Conservation (phyloP, 148 eudicot species). For the Chenopodium quinoa region DNA sequence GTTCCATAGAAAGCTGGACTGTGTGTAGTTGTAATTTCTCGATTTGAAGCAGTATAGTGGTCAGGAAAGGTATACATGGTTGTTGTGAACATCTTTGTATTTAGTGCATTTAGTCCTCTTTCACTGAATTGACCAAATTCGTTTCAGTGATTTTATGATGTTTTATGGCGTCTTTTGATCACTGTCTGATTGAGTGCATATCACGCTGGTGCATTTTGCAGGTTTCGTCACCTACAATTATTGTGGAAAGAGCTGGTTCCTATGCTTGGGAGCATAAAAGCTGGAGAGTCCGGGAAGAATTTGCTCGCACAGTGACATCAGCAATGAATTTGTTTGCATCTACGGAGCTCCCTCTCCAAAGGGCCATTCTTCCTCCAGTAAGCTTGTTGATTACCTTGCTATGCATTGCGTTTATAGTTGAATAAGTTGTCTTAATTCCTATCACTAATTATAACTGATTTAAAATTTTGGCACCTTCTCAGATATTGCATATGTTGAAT, state of each 20-base stretch:
- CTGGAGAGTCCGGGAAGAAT: conserved; percentile 97
- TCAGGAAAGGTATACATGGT: not conserved
- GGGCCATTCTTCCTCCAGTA: conserved; percentile 97
- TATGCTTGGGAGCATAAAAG: conserved; percentile 96
- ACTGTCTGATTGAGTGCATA: not conserved
- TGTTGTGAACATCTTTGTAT: not conserved
- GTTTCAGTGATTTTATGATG: conserved; percentile 3
- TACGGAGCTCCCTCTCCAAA: conserved; percentile 92
- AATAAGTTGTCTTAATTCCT: not conserved
- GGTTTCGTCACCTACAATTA: conserved; percentile 93
- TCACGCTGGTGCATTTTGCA: conserved; percentile 28
- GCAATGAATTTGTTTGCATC: conserved; percentile 90
- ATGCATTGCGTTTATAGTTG: not conserved
- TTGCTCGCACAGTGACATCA: conserved; percentile 90
- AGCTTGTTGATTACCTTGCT: conserved; percentile 20
- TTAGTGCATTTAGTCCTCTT: not conserved
- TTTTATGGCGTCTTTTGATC: not conserved
- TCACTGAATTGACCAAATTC: not conserved
- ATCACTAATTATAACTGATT: conserved; percentile 5
- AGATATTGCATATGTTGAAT: conserved; percentile 96
- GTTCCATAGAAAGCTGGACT: not conserved
- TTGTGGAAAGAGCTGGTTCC: conserved; percentile 95
- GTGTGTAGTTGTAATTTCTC: not conserved
- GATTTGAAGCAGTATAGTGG: not conserved
- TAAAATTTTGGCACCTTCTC: conserved; percentile 23